Conservation (phyloP, 352 stramenopile species). For the Globisporangium megalacanthum region DNA sequence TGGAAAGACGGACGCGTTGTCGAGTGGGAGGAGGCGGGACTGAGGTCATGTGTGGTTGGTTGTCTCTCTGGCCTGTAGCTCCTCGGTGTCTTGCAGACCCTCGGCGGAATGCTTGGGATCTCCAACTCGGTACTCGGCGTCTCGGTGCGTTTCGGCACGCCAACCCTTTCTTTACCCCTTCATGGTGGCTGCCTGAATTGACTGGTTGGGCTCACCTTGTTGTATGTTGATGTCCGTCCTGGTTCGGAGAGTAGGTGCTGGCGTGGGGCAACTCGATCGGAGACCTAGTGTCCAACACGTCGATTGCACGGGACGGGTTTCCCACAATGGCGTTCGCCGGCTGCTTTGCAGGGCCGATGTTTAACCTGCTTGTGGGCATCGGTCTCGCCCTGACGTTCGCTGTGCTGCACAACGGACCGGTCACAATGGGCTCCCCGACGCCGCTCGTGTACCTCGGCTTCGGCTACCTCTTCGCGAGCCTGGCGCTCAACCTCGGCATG, state of each 20-base stretch:
- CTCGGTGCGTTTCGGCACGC: slow-evolving; percentile 37
- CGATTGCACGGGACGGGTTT: slow-evolving; percentile 73
- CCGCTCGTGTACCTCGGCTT: slow-evolving; percentile 67
- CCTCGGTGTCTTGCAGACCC: slow-evolving; percentile 61
- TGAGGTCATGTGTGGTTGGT: background rate
- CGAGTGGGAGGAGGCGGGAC: background rate
- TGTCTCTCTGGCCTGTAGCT: slow-evolving; percentile 16
- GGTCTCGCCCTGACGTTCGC: slow-evolving; percentile 61
- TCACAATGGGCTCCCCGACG: slow-evolving; percentile 48
- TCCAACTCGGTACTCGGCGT: slow-evolving; percentile 71
- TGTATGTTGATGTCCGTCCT: background rate
- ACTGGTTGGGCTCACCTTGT: background rate
- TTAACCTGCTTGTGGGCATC: slow-evolving; percentile 71
- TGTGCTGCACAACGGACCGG: slow-evolving; percentile 42
- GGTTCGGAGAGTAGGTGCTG: slow-evolving; percentile 37
- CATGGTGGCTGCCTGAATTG: background rate
- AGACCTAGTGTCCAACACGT: slow-evolving; percentile 73
- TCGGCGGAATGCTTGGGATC: slow-evolving; percentile 70
- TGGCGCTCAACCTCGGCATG: slow-evolving; percentile 58
- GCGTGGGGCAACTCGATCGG: slow-evolving; percentile 80
- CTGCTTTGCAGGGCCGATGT: slow-evolving; percentile 80
- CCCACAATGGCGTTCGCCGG: slow-evolving; percentile 80
- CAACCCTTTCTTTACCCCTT: background rate
- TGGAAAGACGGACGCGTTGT: background rate
- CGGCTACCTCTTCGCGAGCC: slow-evolving; percentile 53